phyloP scores from a whole-genome alignment of 2,329 filamentous ascomycete species.

The Coniochaeta sp. region DNA sequence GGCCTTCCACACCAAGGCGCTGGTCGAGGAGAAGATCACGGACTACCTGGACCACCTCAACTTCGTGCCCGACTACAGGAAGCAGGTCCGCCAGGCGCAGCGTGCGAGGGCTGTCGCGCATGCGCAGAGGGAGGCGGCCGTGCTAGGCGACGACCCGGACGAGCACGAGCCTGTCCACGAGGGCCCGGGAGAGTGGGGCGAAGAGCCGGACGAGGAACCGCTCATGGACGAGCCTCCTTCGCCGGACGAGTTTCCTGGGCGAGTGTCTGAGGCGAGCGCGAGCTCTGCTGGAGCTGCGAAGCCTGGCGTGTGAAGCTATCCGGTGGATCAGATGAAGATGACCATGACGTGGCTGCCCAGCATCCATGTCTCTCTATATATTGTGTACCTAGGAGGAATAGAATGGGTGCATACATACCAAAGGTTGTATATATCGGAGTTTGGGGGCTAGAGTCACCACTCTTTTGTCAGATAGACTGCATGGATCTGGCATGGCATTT shows the following conservation, averaged over 20 bases:
- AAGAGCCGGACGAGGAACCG: conserved; percentile 7
- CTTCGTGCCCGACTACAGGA: conserved; percentile 28
- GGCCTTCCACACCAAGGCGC: conserved; percentile 69
- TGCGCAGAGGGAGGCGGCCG: conserved; percentile 7
- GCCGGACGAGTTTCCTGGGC: background rate
- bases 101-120: conserved; percentile 10
- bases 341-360: background rate
- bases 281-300: background rate
- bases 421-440: background rate
- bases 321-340: background rate
- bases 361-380: background rate
- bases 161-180: conserved; percentile 11
- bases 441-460: background rate
- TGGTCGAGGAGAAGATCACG: conserved; percentile 73
- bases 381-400: background rate
- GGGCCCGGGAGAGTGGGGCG: conserved; percentile 8
- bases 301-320: background rate
- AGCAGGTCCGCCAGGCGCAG: conserved; percentile 20
- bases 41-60: conserved; percentile 51
- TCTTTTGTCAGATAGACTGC: background rate
- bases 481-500: background rate
- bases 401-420: background rate
- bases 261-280: background rate
- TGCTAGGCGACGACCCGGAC: conserved; percentile 15
- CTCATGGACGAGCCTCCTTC: background rate